These are phyloP conservation scores for Naganishia sp. DNA, from an alignment of 1,284 basidiomycete genomes.

Conservation along the genomic window DNA sequence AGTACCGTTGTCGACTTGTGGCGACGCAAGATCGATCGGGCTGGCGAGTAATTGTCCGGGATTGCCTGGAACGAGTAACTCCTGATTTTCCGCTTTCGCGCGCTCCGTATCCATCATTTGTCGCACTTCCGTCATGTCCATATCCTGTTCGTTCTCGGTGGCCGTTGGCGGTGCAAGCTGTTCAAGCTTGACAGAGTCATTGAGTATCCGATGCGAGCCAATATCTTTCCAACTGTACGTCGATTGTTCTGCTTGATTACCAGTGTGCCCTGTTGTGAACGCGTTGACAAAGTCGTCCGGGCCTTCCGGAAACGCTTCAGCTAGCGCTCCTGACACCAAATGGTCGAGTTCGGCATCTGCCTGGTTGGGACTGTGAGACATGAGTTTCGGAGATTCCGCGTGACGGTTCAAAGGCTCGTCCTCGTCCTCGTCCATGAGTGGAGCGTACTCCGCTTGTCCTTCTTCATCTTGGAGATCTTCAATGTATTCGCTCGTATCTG, in stretches of 20 bases:
- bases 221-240: slow-evolving; percentile 28
- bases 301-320: slow-evolving; percentile 3
- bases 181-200: slow-evolving; percentile 8
- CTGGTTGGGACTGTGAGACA: neutral
- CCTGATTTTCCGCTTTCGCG: neutral
- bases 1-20: neutral
- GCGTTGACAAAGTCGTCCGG: slow-evolving; percentile 19
- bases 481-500: slow-evolving; percentile 1
- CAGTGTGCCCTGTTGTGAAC: neutral
- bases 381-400: slow-evolving; percentile 25
- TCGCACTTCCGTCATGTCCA: slow-evolving; percentile 34
- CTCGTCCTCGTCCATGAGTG: slow-evolving; percentile 20
- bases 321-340: slow-evolving; percentile 9
- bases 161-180: neutral
- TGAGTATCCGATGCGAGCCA: slow-evolving; percentile 33
- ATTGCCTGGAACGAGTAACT: slow-evolving; percentile 5
- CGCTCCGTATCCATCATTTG: slow-evolving; percentile 26
- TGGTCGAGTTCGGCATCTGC: slow-evolving; percentile 3
- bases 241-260: neutral
- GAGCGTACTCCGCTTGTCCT: slow-evolving; percentile 7
- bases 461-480: slow-evolving; percentile 1
- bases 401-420: neutral
- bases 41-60: slow-evolving; percentile 42
- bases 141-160: neutral
- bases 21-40: slow-evolving; percentile 37